Conservation (phyloP, 2,329 filamentous ascomycete genomes). For the Colletotrichum aenigma region DNA sequence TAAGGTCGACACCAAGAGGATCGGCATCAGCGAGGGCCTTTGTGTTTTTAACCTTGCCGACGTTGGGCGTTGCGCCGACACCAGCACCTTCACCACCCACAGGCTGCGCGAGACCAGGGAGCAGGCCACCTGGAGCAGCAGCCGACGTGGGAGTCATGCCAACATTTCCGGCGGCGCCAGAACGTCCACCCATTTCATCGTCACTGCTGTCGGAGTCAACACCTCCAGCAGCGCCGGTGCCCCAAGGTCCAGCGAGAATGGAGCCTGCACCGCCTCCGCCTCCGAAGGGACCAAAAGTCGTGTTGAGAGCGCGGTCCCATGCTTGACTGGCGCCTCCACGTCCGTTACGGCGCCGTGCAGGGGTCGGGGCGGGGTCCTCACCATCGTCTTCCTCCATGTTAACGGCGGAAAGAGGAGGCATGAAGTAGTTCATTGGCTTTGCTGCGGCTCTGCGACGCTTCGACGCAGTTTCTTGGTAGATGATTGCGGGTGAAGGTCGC, state of each 20-base stretch:
- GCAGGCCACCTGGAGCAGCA: conserved; percentile 47
- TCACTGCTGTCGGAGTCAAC: conserved; percentile 97
- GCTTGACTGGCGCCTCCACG: conserved; percentile 60
- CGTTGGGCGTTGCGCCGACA: conserved; percentile 68
- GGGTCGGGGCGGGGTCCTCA: conserved; percentile 69
- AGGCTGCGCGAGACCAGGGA: conserved; percentile 40
- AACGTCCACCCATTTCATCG: conserved; percentile 78
- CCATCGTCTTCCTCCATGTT: conserved; percentile 78
- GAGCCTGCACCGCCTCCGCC: conserved; percentile 74
- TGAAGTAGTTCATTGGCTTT: conserved; percentile 83
- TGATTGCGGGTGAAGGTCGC: conserved; percentile 59
- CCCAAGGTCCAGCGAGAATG: conserved; percentile 76
- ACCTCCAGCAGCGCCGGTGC: conserved; percentile 74
- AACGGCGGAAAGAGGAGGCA: conserved; percentile 68
- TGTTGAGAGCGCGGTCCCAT: conserved; percentile 85
- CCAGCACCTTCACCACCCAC: conserved; percentile 33
- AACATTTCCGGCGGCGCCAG: conserved; percentile 54
- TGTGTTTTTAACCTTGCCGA: conserved; percentile 92
- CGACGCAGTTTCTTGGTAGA: conserved; percentile 59
- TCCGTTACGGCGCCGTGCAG: conserved; percentile 70
- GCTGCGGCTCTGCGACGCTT: conserved; percentile 59
- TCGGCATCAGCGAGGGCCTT: conserved; percentile 93
- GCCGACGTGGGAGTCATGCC: conserved; percentile 63
- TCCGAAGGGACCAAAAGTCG: conserved; percentile 91
- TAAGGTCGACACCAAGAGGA: conserved; percentile 89